Base-by-base conservation (phyloP, 306 rosid genomes). In the Dryas drummondii region DNA sequence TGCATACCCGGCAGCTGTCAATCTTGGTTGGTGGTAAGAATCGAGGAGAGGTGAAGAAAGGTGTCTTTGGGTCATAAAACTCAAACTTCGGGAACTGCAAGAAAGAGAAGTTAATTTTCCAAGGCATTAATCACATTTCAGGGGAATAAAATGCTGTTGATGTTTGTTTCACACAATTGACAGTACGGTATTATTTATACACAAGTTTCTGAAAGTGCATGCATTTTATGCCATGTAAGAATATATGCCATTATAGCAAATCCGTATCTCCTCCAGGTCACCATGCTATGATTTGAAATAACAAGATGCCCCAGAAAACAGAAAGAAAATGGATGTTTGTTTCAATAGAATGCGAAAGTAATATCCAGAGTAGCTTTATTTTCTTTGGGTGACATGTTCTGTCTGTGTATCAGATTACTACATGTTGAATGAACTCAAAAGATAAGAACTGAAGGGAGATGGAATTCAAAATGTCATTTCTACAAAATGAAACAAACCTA, bases 1-100 rank as follows among this genome's bases (percentile, higher is more conserved):
- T 63, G 58, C 87, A 73, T 86, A 91, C 98, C 91, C 79, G 86
- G 81, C 90, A 88, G 15, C 82, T 84, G 37, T 94, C 98, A 2
- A 94, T 90, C 94, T 94, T 94, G 16, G 98, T 90, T 72, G 98
- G 98, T 27, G 98, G 98, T 47, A 94, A 86, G 89, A 94, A 94
- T 69, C 91, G 74, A 47, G 97, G 98, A 80, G 96, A 94, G 22
- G 98, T 91, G 85, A 72, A 94, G 74, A 94, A 80, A 6, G 98
- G 97, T 19, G 94, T 91, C 84, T 87, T 90, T 12, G 96, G 93
- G 73, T 94, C 96, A 73, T 94, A 94, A 70, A 94, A 94, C 74
- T 91, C 78, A 71, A 91, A 94, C 82, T 74, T 86, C 2, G 96
- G 91, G 37, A 60, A 65, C 98, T 91, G 89, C 76, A 76, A 72